Base-by-base conservation (phyloP, 768 basidiomycete species). In the Erythrobasidium yunnanense region DNA sequence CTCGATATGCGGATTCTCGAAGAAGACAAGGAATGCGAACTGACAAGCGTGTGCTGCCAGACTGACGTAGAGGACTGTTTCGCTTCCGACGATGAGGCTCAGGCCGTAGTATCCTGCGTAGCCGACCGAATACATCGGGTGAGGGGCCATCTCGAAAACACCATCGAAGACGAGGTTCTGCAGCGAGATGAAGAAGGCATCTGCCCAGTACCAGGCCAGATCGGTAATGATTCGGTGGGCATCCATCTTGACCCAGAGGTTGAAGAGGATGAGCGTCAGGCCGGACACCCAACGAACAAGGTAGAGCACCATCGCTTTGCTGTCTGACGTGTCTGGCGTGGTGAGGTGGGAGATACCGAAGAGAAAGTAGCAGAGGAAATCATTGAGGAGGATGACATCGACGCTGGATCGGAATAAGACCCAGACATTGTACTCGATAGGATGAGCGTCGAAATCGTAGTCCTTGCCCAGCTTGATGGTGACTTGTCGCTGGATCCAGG, bases 191-290 rank as follows among this genome's bases (percentile, higher is more conserved):
- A 52, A 52, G 60, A 75, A 76, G 1, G 76, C 73, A 66, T 74
- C 73, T 46, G 73, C 91, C 90, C 90, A 90, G 75, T 91, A 96
- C 91, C 90, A 96, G 17, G 91, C 92, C 70, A 93, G 96, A 73
- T 96, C 93, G 72, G 95, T 97, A 68, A 97, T 91, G 53, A 97
- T 90, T 58, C 90, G 83, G 75, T 99, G 95, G 0, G 95, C 95
- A 74, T 97, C 93, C 1, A 87, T 88, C 75, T 99, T 99, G 69
- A 99, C 90, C 91, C 92, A 97, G 34, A 97, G 81, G 76, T 99
- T 97, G 81, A 97, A 97, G 22, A 81, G 82, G 74, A 97, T 90
- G 25, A 99, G 79, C 0, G 83, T 81, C 67, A 88, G 75, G 3
- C 95, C 95, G 22, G 86, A 86, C 49, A 87, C 77, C 93, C 93